Base-by-base conservation (phyloP, 805 yeast species). In the Nematodospora valgi region DNA sequence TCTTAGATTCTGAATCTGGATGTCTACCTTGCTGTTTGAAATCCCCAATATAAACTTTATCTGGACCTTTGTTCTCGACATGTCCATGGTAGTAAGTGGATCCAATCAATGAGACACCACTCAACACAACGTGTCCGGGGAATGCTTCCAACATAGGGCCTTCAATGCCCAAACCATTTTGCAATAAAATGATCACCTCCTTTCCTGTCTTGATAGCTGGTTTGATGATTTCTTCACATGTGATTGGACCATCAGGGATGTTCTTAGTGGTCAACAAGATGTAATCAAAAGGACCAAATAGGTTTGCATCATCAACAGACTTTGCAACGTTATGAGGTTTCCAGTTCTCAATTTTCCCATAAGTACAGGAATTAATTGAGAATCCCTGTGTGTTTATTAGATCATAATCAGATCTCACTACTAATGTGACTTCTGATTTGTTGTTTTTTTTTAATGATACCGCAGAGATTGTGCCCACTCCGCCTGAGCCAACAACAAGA, bases 401-500 rank as follows among this genome's bases (percentile, higher is more conserved):
- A 12, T 59, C 56, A 43, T 57, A 60, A 38, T 63, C 68, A 1
- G 66, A 61, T 37, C 72, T 44, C 11, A 65, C 54, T 6, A 67
- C 64, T 6, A 61, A 47, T 13, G 69, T 58, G 9, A 62, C 63
- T 12, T 58, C 56, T 7, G 76, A 67, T 27, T 64, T 56, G 0
- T 71, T 75, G 28, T 70, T 64, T 26, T 56, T 53, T 45, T 65
- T 68, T 21, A 86, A 63, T 0, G 84, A 76, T 32, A 80, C 70
- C 0, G 94, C 86, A 2, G 82, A 80, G 22, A 86, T 74, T 12
- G 86, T 72, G 23, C 96, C 96, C 8, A 86, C 93, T 24, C 95
- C 95, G 11, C 95, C 96, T 27, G 86, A 73, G 8, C 95, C 95
- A 25, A 86, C 72, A 8, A 86, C 62, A 9, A 86, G 63, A 12